Evolutionary conservation across 805 yeast species (phyloP), one percentile per base, ranked within the genome.

Genomic region (Lipomyces mesembrius): DNA sequence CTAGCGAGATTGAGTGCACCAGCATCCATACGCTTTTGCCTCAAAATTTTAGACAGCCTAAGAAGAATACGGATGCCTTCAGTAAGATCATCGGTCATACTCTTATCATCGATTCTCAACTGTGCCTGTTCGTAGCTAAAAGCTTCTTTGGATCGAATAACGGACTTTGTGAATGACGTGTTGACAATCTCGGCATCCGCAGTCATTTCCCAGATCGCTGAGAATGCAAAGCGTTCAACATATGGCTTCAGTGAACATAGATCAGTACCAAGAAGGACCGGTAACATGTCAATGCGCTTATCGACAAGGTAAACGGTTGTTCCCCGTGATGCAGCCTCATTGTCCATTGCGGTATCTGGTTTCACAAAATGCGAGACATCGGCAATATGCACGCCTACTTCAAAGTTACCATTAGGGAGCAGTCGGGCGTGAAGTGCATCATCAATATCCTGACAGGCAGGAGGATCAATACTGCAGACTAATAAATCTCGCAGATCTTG

Each of bases 381-480:
- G 9, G 99, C 99, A 81, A 95, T 95, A 76, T 95, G 99, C 37
- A 95, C 99, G 75, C 99, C 99, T 64, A 95, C 97, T 77, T 95
- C 97, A 82, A 85, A 92, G 76, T 94, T 91, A 0, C 99, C 99
- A 77, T 95, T 95, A 1, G 97, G 92, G 60, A 95, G 83, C 62
- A 77, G 76, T 70, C 84, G 81, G 0, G 98, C 98, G 76, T 95
- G 99, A 59, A 95, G 82, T 0, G 99, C 99, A 81, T 95, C 97
- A 81, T 95, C 99, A 74, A 95, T 95, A 85, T 95, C 99, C 71
- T 93, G 98, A 87, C 98, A 94, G 37, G 90, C 89, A 1, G 98
- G 98, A 9, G 99, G 99, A 82, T 95, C 99, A 73, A 95, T 95
- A 29, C 97, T 90, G 77, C 99, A 95, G 53, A 95, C 91, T 59